Evolutionary conservation across 148 eudicot genomes (phyloP).

Genomic region (Rhododendron mucronatum): DNA sequence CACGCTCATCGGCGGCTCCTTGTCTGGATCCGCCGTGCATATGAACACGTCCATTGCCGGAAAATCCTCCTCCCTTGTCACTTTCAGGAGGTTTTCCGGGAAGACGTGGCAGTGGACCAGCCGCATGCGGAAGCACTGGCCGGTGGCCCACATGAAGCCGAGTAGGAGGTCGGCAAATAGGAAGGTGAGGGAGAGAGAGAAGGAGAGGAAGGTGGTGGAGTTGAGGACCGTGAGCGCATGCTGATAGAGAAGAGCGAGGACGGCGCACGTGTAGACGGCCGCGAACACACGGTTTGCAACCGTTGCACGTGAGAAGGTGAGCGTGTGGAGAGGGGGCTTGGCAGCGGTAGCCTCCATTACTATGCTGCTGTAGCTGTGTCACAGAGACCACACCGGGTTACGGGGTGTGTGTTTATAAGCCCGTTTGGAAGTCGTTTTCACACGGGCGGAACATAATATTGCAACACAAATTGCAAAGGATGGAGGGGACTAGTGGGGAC

Average conservation of each 20-base stretch:
- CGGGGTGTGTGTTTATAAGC: background rate
- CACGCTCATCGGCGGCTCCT: conserved; percentile 70
- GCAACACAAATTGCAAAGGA: background rate
- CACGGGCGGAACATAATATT: too few species aligned
- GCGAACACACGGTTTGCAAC: conserved; percentile 42
- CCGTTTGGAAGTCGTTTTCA: too few species aligned
- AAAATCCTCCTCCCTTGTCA: conserved; percentile 14
- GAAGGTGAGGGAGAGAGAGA: conserved; percentile 20
- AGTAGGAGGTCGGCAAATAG: conserved; percentile 44
- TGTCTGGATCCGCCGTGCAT: conserved; percentile 78
- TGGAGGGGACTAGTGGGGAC: too few species aligned
- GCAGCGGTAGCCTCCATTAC: background rate
- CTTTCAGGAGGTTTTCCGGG: conserved; percentile 33
- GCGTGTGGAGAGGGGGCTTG: conserved; percentile 34
- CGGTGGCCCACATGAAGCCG: conserved; percentile 45
- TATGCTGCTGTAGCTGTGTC: background rate
- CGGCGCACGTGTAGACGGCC: conserved; percentile 37
- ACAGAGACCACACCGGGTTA: background rate
- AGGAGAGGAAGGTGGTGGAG: conserved; percentile 18
- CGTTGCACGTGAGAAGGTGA: conserved; percentile 21
- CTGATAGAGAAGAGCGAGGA: conserved; percentile 43
- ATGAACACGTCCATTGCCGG: conserved; percentile 62
- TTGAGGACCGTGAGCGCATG: conserved; percentile 23
- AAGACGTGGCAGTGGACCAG: conserved; percentile 40
- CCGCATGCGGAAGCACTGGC: conserved; percentile 42